A percentile compares a stretch with the other conserved stretches of the same genome.
Conservation (phyloP, 139 green algal genomes). For the Nannochloris sp. region DNA sequence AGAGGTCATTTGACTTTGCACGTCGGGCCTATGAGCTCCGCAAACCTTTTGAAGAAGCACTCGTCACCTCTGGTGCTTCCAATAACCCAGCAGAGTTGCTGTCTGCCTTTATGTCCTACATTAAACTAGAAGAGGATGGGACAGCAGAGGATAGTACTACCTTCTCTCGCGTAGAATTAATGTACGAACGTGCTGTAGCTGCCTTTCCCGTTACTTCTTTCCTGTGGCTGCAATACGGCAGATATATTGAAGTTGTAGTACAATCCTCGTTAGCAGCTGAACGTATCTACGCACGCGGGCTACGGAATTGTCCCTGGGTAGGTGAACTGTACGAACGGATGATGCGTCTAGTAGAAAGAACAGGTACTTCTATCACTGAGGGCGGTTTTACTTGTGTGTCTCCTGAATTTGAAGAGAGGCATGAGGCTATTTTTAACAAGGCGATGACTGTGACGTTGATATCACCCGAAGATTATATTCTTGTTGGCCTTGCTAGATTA, state of each 20-base stretch:
- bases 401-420: conserved; percentile 15
- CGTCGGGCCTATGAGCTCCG: conserved; percentile 35
- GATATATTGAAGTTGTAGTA: conserved; percentile 55
- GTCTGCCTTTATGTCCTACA: conserved; percentile 69
- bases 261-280: conserved; percentile 4
- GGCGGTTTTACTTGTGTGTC: not conserved
- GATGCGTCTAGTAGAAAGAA: conserved; percentile 39
- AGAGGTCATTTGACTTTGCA: conserved; percentile 5
- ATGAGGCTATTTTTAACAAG: not conserved
- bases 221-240: conserved; percentile 71
- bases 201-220: conserved; percentile 69
- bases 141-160: too few relatives aligned
- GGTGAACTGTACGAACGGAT: conserved; percentile 55
- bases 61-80: conserved; percentile 17
- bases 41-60: conserved; percentile 41
- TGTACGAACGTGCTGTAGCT: conserved; percentile 76
- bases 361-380: not conserved
- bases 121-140: conserved; percentile 45
- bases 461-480: conserved; percentile 47
- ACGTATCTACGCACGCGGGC: conserved; percentile 48
- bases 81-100: conserved; percentile 46
- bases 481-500: conserved; percentile 54
- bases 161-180: conserved; percentile 45
- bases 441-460: conserved; percentile 32
- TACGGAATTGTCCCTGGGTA: conserved; percentile 82